Conservation (phyloP, 192 early-diverging fungal genomes). For the Backusella australiensis region DNA sequence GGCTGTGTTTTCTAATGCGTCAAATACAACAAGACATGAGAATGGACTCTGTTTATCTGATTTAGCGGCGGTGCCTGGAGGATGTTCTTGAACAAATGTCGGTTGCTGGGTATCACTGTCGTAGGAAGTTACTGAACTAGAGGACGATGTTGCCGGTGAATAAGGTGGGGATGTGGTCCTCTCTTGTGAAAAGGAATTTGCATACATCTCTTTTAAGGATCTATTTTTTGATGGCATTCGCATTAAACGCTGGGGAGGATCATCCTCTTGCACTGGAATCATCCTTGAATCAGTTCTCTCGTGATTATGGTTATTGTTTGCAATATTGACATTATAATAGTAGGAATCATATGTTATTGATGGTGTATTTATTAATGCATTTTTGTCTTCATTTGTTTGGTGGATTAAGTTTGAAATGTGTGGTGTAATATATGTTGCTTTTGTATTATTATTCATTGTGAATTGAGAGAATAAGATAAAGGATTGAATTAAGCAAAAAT, state of each 20-base stretch:
- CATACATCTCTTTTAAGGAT: background rate
- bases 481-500: background rate
- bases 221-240: background rate
- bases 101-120: background rate
- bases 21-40: conserved; percentile 11
- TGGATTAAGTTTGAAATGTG: background rate
- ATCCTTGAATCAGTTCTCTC: background rate
- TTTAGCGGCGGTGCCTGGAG: background rate
- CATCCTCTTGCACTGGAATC: conserved; percentile 13
- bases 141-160: background rate
- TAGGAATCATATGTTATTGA: background rate
- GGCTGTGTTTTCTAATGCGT: background rate
- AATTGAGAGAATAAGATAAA: background rate
- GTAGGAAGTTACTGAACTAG: background rate
- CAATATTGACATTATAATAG: background rate
- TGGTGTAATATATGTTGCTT: background rate
- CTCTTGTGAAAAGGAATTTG: background rate
- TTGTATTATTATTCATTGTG: background rate
- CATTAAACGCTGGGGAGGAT: conserved; percentile 15
- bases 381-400: background rate
- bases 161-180: background rate
- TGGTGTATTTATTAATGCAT: background rate
- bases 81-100: background rate
- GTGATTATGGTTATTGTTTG: background rate
- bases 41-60: background rate